phyloP scores from a whole-genome alignment of 2,329 filamentous ascomycete species.

The Stagonosporopsis vannaccii region DNA sequence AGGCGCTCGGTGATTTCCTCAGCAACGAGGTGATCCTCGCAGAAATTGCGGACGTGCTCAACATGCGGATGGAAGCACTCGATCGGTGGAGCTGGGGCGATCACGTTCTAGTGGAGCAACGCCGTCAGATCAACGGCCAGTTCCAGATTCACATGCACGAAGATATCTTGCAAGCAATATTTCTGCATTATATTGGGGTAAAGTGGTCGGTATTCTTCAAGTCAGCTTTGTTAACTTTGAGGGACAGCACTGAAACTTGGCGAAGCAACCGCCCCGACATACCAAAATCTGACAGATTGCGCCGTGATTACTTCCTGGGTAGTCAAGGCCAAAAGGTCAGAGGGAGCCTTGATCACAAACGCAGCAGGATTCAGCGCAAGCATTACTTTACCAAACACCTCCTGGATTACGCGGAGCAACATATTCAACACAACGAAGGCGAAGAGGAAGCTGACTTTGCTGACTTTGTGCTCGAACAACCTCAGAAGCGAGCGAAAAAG shows the following conservation, averaged over 20 bases:
- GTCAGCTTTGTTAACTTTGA: constrained; percentile 27
- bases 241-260: constrained; percentile 28
- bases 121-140: constrained; percentile 38
- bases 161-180: constrained; percentile 44
- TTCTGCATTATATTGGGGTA: constrained; percentile 42
- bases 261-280: constrained; percentile 24
- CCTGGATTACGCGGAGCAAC: constrained; percentile 32
- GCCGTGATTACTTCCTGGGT: constrained; percentile 39
- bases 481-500: not conserved
- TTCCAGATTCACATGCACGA: constrained; percentile 42
- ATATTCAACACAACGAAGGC: constrained; percentile 35
- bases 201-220: constrained; percentile 46
- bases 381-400: constrained; percentile 40
- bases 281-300: constrained; percentile 28
- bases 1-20: constrained; percentile 43
- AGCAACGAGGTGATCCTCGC: constrained; percentile 40
- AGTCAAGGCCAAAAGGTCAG: not conserved
- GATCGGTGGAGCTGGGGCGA: constrained; percentile 42
- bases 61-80: constrained; percentile 39
- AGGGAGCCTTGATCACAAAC: constrained; percentile 29
- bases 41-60: constrained; percentile 44
- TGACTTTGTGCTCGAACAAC: constrained; percentile 1
- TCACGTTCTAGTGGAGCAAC: constrained; percentile 38
- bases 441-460: constrained; percentile 40
- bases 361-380: constrained; percentile 25